phyloP scores from a whole-genome alignment of 1,284 basidiomycete genomes.

The Heterobasidion irregulare region DNA sequence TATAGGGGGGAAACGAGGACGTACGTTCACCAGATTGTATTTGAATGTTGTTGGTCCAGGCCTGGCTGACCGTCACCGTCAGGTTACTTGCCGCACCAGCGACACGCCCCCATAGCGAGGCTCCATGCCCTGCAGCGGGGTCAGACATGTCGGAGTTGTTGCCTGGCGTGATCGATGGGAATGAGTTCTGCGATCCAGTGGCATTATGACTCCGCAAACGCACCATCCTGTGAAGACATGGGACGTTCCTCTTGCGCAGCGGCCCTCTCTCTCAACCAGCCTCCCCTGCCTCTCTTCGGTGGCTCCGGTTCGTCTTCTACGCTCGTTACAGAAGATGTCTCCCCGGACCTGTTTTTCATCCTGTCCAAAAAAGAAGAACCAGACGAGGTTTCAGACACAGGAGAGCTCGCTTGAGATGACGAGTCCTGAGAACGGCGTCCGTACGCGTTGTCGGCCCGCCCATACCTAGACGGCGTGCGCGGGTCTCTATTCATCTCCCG shows the following conservation, averaged over 20 bases:
- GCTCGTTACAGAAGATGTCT: slow-evolving; percentile 37
- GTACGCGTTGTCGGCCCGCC: not conserved
- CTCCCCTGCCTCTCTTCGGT: slow-evolving; percentile 4
- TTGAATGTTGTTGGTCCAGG: slow-evolving; percentile 39
- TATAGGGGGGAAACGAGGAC: slow-evolving; percentile 6
- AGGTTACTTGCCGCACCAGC: slow-evolving; percentile 42
- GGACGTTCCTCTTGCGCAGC: slow-evolving; percentile 1
- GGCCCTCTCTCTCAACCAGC: slow-evolving; percentile 8
- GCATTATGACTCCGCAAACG: not conserved
- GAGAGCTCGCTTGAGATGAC: slow-evolving; percentile 9
- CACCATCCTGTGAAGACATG: slow-evolving; percentile 1
- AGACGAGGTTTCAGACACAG: slow-evolving; percentile 24
- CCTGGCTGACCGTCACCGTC: slow-evolving; percentile 49
- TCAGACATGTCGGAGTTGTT: slow-evolving; percentile 3
- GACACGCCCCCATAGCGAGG: slow-evolving; percentile 47
- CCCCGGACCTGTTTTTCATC: slow-evolving; percentile 14
- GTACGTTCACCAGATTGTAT: slow-evolving; percentile 42
- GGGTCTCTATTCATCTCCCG: not conserved
- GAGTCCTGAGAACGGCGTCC: slow-evolving; percentile 6
- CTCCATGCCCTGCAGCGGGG: slow-evolving; percentile 26
- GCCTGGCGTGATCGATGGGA: not conserved
- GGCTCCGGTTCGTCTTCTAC: slow-evolving; percentile 25
- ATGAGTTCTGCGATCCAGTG: not conserved
- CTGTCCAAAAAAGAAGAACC: slow-evolving; percentile 17
- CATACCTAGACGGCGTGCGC: not conserved